These are phyloP conservation scores for Alternaria burnsii DNA, from an alignment of 2,329 filamentous ascomycete species.

Conservation along the genomic window DNA sequence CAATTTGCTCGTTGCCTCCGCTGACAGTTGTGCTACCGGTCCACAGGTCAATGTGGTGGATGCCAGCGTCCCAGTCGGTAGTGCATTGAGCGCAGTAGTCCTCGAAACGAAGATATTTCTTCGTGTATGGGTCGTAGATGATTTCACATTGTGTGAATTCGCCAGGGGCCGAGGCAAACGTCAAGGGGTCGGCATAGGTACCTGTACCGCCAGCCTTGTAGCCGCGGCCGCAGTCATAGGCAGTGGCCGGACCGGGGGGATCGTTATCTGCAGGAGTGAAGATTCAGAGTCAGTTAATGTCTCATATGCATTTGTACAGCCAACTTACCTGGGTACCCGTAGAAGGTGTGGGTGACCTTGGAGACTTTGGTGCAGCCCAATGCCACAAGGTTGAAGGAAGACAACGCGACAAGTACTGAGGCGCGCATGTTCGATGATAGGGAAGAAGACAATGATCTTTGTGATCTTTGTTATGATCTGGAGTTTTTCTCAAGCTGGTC, in stretches of 20 bases:
- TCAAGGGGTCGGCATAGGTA: slow-evolving; percentile 55
- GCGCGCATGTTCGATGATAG: slow-evolving; percentile 10
- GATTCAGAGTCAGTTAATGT: background rate
- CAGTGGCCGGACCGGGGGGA: slow-evolving; percentile 31
- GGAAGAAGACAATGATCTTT: background rate
- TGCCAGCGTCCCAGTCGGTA: slow-evolving; percentile 27
- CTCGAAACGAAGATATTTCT: slow-evolving; percentile 55
- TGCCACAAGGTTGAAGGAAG: slow-evolving; percentile 9
- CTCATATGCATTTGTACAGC: background rate
- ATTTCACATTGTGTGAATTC: slow-evolving; percentile 56
- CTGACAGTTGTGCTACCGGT: slow-evolving; percentile 25
- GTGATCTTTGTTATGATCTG: background rate
- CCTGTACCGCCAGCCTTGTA: slow-evolving; percentile 54
- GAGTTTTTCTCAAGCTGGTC: background rate
- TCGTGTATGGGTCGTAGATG: slow-evolving; percentile 56
- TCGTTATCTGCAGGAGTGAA: slow-evolving; percentile 24
- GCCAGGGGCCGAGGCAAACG: slow-evolving; percentile 54
- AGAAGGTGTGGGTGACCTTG: slow-evolving; percentile 31
- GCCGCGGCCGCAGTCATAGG: slow-evolving; percentile 38
- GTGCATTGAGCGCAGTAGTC: slow-evolving; percentile 48
- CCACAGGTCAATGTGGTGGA: slow-evolving; percentile 31
- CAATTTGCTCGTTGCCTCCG: slow-evolving; percentile 31
- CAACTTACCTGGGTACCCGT: slow-evolving; percentile 17
- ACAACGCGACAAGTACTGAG: slow-evolving; percentile 9
- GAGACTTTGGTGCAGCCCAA: slow-evolving; percentile 15